Base-by-base conservation (phyloP, 331 rosid species). In the Stylosanthes scabra region DNA sequence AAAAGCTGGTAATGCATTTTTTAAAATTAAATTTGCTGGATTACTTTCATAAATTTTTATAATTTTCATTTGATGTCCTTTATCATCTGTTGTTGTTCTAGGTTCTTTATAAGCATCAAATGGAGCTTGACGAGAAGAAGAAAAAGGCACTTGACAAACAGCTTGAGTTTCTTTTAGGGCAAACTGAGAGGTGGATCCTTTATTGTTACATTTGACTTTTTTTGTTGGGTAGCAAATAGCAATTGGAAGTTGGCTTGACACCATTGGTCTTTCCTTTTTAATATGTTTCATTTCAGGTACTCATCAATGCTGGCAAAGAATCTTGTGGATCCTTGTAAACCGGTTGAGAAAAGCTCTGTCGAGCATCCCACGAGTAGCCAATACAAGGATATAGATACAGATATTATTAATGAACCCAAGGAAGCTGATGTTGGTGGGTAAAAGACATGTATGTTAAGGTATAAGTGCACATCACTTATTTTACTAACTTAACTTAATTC, bases 81-180 rank as follows among this genome's bases (percentile, higher is more conserved):
- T 49, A 14, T 31, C 14, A 63, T 66, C 41, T 55, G 7, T 66
- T 70, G 61, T 56, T 39, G 42, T 57, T 64, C 54, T 71, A 94
- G 99, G 97, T 94, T 72, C 96, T 91, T 81, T 94, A 91, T 90
- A 94, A 94, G 89, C 97, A 94, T 87, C 99, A 91, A 75, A 83
- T 84, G 93, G 97, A 85, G 88, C 89, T 94, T 4, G 99, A 94
- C 31, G 97, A 80, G 86, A 94, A 91, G 85, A 94, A 94, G 92
- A 94, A 90, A 84, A 94, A 84, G 84, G 89, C 90, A 54, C 97
- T 90, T 45, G 99, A 94, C 82, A 94, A 94, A 71, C 99, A 94
- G 78, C 99, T 94, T 47, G 97, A 94, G 90, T 94, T 94, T 85
- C 93, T 94, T 72, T 79, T 94, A 82, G 99, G 99, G 63, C 99